phyloP scores from a whole-genome alignment of 2,329 filamentous ascomycete genomes.

The Aquanectria penicillioides region DNA sequence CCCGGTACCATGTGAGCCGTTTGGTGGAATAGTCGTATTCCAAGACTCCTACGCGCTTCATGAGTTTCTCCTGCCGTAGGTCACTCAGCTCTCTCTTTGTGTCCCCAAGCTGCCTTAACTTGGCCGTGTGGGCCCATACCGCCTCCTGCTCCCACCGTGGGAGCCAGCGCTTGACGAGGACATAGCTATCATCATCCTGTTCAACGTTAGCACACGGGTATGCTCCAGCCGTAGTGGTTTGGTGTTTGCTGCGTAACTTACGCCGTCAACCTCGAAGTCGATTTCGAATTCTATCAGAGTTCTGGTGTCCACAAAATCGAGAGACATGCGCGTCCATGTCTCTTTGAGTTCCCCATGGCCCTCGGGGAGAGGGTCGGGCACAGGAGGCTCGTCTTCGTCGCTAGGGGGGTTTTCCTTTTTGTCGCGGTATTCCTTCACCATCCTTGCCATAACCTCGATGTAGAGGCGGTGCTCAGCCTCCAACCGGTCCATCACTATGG shows the following conservation, averaged over 20 bases:
- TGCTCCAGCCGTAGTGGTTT: not conserved
- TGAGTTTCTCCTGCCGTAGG: not conserved
- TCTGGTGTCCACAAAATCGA: too few species aligned
- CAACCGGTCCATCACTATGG: too few species aligned
- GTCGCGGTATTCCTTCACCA: not conserved
- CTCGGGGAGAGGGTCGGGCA: too few species aligned
- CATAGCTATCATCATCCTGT: not conserved
- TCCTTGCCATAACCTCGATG: not conserved
- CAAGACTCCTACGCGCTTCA: not conserved
- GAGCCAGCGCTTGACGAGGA: not conserved
- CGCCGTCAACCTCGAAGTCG: too few species aligned
- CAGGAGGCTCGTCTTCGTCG: too few species aligned
- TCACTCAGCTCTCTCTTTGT: not conserved
- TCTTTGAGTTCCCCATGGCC: too few species aligned
- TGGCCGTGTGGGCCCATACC: not conserved
- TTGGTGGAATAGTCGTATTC: constrained; percentile 11
- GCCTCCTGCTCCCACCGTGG: not conserved
- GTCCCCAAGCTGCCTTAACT: not conserved
- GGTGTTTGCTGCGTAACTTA: not conserved
- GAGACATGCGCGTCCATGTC: not conserved
- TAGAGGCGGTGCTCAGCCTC: too few species aligned
- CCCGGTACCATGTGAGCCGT: constrained; percentile 11
- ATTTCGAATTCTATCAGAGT: too few species aligned
- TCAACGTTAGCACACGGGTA: not conserved
- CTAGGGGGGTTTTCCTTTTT: too few species aligned